Conservation (phyloP, 2,329 filamentous ascomycete genomes). For the Clarireedia paspali region DNA sequence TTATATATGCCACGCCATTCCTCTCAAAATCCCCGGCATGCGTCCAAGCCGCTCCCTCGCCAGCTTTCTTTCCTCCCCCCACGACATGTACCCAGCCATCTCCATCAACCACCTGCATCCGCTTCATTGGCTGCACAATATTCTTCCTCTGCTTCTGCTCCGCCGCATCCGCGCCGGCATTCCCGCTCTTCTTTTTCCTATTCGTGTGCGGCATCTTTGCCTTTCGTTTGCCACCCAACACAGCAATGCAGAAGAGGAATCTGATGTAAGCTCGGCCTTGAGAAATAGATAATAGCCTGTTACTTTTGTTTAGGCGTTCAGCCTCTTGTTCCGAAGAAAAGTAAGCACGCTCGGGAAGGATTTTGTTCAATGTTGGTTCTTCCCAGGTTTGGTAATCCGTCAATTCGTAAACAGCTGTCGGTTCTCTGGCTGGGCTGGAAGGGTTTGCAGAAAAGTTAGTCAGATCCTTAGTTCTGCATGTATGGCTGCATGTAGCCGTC, state of each 20-base stretch:
- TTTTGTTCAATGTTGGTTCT: no score
- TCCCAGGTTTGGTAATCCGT: no score
- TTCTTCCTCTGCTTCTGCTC: conserved; percentile 8
- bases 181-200: conserved; percentile 20
- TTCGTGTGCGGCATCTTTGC: conserved; percentile 22
- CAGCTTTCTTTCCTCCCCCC: conserved; percentile 10
- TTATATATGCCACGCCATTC: conserved; percentile 23
- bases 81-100: conserved; percentile 31
- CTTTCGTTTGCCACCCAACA: neutral
- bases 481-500: no score
- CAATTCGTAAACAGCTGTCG: no score
- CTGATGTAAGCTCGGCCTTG: neutral
- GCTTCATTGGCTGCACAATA: conserved; percentile 22
- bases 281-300: no score
- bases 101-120: conserved; percentile 24
- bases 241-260: neutral
- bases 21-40: conserved; percentile 25
- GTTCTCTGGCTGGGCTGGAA: no score
- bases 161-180: neutral
- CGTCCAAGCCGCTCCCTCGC: conserved; percentile 5
- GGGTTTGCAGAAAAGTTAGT: no score
- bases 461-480: no score
- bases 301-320: no score
- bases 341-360: neutral
- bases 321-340: no score